phyloP scores from a whole-genome alignment of 805 yeast species.

The Saccharomyces jurei region DNA sequence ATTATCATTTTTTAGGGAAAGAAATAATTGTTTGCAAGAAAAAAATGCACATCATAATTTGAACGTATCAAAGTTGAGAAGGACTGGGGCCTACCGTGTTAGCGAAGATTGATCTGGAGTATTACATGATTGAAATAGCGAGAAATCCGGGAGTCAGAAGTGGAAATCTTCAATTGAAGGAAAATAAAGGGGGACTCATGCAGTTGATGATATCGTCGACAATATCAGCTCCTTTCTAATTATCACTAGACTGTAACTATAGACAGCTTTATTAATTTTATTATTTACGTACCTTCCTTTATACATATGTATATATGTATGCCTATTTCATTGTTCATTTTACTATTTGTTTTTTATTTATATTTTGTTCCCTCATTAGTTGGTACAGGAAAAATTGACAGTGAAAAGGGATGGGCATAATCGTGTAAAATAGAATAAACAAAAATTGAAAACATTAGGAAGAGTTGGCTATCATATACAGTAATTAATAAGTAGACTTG shows the following conservation, averaged over 20 bases:
- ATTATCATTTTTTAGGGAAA: neutral
- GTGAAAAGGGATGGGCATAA: too few species aligned
- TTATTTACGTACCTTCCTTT: neutral
- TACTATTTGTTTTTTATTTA: neutral
- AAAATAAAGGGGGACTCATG: neutral
- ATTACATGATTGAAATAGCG: neutral
- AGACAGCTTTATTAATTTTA: neutral
- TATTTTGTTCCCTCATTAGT: neutral
- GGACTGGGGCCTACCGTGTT: neutral
- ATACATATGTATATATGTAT: neutral
- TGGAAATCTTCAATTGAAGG: neutral
- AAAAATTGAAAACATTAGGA: too few species aligned
- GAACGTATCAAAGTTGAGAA: neutral
- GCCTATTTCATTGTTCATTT: neutral
- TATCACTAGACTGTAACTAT: neutral
- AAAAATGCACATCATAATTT: neutral
- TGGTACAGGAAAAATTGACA: neutral
- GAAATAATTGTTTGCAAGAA: neutral
- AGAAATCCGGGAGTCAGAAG: neutral
- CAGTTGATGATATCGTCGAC: neutral
- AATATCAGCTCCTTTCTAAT: neutral
- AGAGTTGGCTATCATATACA: too few species aligned
- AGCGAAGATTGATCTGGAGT: neutral
- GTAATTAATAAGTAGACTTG: too few species aligned
- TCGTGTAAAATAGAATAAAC: neutral